Base-by-base conservation (phyloP, 108 stramenopile genomes). In the Chaetoceros muelleri region DNA sequence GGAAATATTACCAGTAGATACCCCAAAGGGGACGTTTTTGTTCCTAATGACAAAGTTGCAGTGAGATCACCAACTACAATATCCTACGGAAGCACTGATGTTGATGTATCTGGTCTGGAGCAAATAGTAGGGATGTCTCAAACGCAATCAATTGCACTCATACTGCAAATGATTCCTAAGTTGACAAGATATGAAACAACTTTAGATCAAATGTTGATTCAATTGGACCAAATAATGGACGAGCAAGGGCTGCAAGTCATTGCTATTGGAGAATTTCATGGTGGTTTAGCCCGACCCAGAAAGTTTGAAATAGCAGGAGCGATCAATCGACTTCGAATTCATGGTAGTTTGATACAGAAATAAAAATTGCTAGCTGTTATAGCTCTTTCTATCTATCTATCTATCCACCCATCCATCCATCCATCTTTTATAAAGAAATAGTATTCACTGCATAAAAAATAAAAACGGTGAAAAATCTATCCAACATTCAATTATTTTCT, bases 121-220 rank as follows among this genome's bases (percentile, higher is more conserved):
- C 90, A 92, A 66, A 54, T 92, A 24, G 86, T 84, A 2, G 56
- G 73, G 31, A 82, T 67, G 47, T 64, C 81, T 26, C 90, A 92
- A 69, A 84, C 86, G 20, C 71, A 72, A 53, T 73, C 84, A 18
- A 81, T 92, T 50, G 31, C 78, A 7, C 55, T 70, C 46, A 75
- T 75, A 23, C 57, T 92, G 40, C 83, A 92, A 58, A 57, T 62
- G n/a, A 51, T 87, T 17, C 17, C 31, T 17, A 17, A 22, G 13
- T 10, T 17, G 23, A 18, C 24, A 5, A 52, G 3, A 5, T 28
- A 21, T 10, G 28, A 66, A n/a, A 48, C 44, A 48, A 68, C 80
- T 13, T 52, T 83, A 26, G 61, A 48, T 46, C 60, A 82, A 46
- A 54, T 82, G 1, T 65, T 85, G 16, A 45, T 70, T 56, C 57